A percentile compares a stretch with the other conserved stretches of the same genome.
phyloP scores from a whole-genome alignment of 805 yeast genomes.

The Wickerhamomyces silvicola region DNA sequence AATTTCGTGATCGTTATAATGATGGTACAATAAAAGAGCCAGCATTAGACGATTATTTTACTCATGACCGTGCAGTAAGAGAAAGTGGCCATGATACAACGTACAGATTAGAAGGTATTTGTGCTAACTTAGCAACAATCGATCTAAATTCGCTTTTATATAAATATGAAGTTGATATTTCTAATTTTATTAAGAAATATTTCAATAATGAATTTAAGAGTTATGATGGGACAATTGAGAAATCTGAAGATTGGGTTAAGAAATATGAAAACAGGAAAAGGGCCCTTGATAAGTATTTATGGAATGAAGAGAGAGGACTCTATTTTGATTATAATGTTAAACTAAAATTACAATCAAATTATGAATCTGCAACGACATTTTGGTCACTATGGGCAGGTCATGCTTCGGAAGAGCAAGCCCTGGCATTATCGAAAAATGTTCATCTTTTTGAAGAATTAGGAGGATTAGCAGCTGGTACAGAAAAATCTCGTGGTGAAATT shows the following conservation, averaged over 20 bases:
- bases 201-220: conserved; percentile 45
- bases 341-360: conserved; percentile 45
- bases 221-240: conserved; percentile 34
- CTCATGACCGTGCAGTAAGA: conserved; percentile 91
- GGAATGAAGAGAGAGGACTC: conserved; percentile 77
- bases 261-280: conserved; percentile 48
- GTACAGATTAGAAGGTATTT: conserved; percentile 81
- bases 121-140: conserved; percentile 86
- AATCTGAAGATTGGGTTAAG: conserved; percentile 54
- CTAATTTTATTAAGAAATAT: conserved; percentile 46
- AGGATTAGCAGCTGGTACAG: conserved; percentile 83
- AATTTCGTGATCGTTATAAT: conserved; percentile 67
- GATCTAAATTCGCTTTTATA: conserved; percentile 82
- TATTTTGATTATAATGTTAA: conserved; percentile 80
- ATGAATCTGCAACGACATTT: conserved; percentile 83
- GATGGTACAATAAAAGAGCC: conserved; percentile 63
- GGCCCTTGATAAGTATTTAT: conserved; percentile 59
- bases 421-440: conserved; percentile 50
- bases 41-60: conserved; percentile 76
- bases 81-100: conserved; percentile 97
- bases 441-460: conserved; percentile 77
- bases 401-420: conserved; percentile 66
- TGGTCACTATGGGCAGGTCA: conserved; percentile 89
- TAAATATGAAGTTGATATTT: conserved; percentile 87
- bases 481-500: conserved; percentile 63